These are phyloP conservation scores for Melanogaster broomeanus DNA, from an alignment of 768 basidiomycete species.

Conservation along the genomic window DNA sequence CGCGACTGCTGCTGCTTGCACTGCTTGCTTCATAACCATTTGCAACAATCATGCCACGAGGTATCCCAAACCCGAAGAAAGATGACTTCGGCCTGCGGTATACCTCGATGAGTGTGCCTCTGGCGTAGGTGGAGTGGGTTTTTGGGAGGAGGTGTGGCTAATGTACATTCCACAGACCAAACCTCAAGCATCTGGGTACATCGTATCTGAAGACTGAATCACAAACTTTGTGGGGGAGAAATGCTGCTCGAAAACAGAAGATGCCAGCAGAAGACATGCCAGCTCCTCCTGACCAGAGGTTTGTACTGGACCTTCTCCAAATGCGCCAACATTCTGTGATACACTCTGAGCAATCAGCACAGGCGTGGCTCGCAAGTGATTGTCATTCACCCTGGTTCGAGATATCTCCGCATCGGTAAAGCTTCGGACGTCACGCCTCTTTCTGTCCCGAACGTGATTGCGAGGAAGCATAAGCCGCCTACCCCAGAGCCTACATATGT, in stretches of 20 bases:
- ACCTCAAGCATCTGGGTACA: slow-evolving; percentile 78
- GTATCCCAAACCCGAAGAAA: slow-evolving; percentile 76
- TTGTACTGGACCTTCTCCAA: slow-evolving; percentile 6
- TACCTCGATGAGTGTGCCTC: slow-evolving; percentile 79
- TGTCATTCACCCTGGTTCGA: slow-evolving; percentile 79
- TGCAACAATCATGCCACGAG: slow-evolving; percentile 66
- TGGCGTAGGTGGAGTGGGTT: slow-evolving; percentile 51
- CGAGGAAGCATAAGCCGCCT: slow-evolving; percentile 55
- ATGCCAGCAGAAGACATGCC: slow-evolving; percentile 40
- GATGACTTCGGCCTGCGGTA: slow-evolving; percentile 84
- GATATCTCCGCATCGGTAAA: slow-evolving; percentile 69
- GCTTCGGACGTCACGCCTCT: slow-evolving; percentile 78
- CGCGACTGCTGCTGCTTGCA: not conserved
- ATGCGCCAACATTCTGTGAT: slow-evolving; percentile 13
- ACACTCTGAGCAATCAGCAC: slow-evolving; percentile 32
- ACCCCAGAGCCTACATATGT: slow-evolving; percentile 45
- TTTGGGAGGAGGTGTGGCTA: slow-evolving; percentile 10
- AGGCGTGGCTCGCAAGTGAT: slow-evolving; percentile 79
- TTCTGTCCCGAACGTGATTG: slow-evolving; percentile 69
- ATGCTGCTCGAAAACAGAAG: slow-evolving; percentile 56
- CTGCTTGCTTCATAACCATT: not conserved
- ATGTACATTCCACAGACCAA: slow-evolving; percentile 47
- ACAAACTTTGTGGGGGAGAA: slow-evolving; percentile 74
- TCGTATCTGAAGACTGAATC: slow-evolving; percentile 77
- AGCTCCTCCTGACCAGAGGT: slow-evolving; percentile 50